Evolutionary conservation across 345 rosid species (phyloP).

Genomic region (Citrus inodora): DNA sequence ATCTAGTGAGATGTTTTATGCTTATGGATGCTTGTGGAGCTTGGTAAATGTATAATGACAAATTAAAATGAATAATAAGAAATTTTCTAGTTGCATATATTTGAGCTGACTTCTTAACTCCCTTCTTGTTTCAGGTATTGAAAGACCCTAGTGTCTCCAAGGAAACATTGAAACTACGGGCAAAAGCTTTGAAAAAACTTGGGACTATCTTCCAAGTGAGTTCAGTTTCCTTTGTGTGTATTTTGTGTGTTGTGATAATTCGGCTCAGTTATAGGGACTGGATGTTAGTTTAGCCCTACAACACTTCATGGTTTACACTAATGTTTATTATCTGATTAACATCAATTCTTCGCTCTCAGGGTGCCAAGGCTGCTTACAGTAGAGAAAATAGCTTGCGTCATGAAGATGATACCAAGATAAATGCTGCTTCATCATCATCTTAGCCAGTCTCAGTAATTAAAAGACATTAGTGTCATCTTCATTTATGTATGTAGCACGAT

Average conservation of each 20-base stretch:
- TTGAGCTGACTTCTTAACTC: not conserved
- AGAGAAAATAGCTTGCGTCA: conserved; percentile 81
- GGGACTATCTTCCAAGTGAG: conserved; percentile 88
- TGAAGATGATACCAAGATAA: conserved; percentile 31
- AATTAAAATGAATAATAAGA: not conserved
- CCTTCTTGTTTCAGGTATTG: conserved; percentile 53
- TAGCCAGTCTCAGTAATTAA: conserved; percentile 6
- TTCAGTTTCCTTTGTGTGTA: not conserved
- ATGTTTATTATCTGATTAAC: not conserved
- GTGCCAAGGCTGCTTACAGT: conserved; percentile 64
- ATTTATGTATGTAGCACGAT: not conserved
- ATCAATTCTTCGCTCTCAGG: conserved; percentile 45
- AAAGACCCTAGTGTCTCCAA: conserved; percentile 74
- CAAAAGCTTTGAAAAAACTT: conserved; percentile 72
- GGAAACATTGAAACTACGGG: conserved; percentile 61
- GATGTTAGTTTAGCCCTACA: not conserved
- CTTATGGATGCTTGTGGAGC: not conserved
- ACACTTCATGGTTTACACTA: not conserved
- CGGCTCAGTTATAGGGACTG: not conserved
- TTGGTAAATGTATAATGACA: not conserved
- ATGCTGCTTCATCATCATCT: conserved; percentile 24
- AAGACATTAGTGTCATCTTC: not conserved
- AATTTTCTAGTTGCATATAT: not conserved
- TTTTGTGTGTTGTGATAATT: not conserved
- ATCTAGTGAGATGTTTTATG: not conserved